phyloP scores from a whole-genome alignment of 208 protist genomes.

The Crithidia acanthocephali region DNA sequence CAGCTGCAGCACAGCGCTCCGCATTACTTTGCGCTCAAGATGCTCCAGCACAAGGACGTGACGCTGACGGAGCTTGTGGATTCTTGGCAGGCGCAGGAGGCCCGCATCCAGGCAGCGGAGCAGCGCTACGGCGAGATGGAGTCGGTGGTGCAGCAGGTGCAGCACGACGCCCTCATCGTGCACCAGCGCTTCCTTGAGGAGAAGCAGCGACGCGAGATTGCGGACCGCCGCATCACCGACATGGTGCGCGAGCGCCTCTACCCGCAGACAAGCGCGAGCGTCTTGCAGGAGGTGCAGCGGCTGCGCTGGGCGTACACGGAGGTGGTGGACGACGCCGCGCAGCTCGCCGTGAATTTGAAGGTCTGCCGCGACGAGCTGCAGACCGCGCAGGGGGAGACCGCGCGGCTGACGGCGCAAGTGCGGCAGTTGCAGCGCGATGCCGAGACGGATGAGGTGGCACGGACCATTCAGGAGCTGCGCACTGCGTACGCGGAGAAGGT shows the following conservation, averaged over 20 bases:
- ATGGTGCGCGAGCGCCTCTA: slow-evolving; percentile 73
- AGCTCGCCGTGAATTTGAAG: slow-evolving; percentile 69
- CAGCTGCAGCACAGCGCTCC: slow-evolving; percentile 43
- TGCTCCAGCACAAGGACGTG: slow-evolving; percentile 76
- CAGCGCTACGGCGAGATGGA: slow-evolving; percentile 42
- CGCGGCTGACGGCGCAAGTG: slow-evolving; percentile 33
- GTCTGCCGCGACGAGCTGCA: slow-evolving; percentile 53
- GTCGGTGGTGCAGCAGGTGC: slow-evolving; percentile 39
- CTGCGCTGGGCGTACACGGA: slow-evolving; percentile 67
- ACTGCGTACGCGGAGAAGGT: slow-evolving; percentile 57
- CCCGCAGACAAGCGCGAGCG: slow-evolving; percentile 34
- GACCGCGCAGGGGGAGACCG: slow-evolving; percentile 24
- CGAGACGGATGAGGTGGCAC: slow-evolving; percentile 61
- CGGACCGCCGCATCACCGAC: slow-evolving; percentile 77
- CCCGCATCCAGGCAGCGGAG: slow-evolving; percentile 48
- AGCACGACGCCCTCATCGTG: slow-evolving; percentile 65
- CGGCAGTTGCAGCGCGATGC: slow-evolving; percentile 57
- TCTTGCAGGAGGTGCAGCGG: slow-evolving; percentile 54
- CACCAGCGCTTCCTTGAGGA: slow-evolving; percentile 80
- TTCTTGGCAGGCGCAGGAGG: slow-evolving; percentile 66
- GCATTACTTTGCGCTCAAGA: slow-evolving; percentile 76
- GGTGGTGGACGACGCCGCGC: slow-evolving; percentile 75
- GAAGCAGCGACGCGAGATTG: slow-evolving; percentile 69
- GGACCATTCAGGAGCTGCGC: slow-evolving; percentile 56
- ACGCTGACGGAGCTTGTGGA: slow-evolving; percentile 84